Evolutionary conservation across 2,329 filamentous ascomycete genomes (phyloP), one percentile per base, ranked within the genome.

Genomic region (Talaromyces marneffei): DNA sequence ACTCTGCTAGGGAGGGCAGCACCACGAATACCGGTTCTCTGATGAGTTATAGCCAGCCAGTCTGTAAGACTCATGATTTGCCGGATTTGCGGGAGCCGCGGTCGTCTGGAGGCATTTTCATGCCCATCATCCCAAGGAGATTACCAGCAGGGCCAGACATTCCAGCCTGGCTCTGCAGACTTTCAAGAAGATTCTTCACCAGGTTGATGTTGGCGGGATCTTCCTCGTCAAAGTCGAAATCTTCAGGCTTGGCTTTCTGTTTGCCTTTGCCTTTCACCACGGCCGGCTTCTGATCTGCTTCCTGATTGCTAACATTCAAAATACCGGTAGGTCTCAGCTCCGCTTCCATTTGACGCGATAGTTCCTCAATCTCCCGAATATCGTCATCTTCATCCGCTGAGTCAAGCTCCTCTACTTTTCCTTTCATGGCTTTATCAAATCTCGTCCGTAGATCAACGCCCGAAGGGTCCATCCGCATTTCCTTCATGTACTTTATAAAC

Each of bases 91-190:
- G 14, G 14, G 25, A 65, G 42, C 55, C 57, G 52, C 73, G 73
- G 61, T 93, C 91, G 69, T 96, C 91, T 63, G 89, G 82, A 0
- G 93, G 93, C 62, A 97, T 79, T 42, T 85, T 82, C 66, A 97
- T 80, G 0, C 92, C 92, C 87, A 97, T 89, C 77, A 95, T 83
- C 6, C 87, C 88, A 69, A 99, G 82, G 63, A 99, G 79, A 71
- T 97, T 97, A 0, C 92, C 87, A 2, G 90, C 89, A 0, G 94
- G 94, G 0, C 94, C 94, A 33, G 91, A 82, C 79, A 89, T 85
- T 12, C 94, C 94, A 18, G 82, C 91, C 73, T 97, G 93, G 16
- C 90, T 88, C 71, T 96, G 95, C 76, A 99, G 92, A 68, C 91
- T 93, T 73, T 97, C 91, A 1, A 99, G 80, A 59, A 99, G 80